phyloP scores from a whole-genome alignment of 371 early-diverging fungal genomes.

The Apophysomyces sp. region DNA sequence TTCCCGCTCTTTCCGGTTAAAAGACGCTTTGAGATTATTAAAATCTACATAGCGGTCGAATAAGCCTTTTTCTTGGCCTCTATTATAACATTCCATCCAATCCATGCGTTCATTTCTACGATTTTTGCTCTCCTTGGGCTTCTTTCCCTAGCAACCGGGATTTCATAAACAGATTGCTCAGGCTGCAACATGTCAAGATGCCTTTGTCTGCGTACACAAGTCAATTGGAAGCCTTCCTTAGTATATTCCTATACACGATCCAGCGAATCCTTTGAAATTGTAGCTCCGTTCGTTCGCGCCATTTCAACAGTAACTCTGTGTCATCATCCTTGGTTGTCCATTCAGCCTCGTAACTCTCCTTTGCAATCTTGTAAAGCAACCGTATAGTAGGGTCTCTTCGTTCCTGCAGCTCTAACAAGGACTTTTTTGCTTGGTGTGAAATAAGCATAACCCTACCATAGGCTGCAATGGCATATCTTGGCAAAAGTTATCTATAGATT shows the following conservation, averaged over 20 bases:
- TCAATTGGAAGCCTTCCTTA: background rate
- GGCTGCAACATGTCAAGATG: background rate
- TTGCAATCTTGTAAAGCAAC: background rate
- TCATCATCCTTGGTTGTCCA: background rate
- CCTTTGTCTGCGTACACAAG: background rate
- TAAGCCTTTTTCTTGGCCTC: background rate
- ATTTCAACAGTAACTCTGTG: background rate
- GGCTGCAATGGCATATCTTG: background rate
- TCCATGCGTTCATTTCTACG: background rate
- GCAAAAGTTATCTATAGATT: background rate
- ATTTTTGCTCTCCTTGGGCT: background rate
- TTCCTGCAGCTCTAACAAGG: background rate
- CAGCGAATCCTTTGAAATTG: background rate
- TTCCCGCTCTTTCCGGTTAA: background rate
- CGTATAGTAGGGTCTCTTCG: background rate
- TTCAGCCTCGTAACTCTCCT: constrained; percentile 1
- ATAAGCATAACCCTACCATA: background rate
- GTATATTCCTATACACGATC: background rate
- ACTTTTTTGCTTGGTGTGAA: background rate
- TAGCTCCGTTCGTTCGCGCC: background rate
- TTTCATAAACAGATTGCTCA: background rate
- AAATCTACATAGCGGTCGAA: background rate
- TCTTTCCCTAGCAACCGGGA: background rate
- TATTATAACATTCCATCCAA: background rate
- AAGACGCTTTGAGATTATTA: background rate